Evolutionary conservation across 1,284 basidiomycete species (phyloP).

Genomic region (Malassezia japonica): DNA sequence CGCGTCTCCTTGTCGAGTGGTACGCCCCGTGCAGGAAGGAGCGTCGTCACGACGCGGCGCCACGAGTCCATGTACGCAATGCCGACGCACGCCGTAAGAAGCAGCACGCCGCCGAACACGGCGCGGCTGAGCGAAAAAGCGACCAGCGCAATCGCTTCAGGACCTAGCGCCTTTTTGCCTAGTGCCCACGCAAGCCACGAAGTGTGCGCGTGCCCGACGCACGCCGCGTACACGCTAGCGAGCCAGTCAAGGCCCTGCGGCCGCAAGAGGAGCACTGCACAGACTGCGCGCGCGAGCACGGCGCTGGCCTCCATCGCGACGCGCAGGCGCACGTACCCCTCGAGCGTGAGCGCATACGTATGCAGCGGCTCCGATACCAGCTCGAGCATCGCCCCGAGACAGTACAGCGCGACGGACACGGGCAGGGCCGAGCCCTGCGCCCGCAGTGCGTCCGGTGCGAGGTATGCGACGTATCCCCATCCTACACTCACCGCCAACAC

Average conservation of each 20-base stretch:
- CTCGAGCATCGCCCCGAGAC: conserved; percentile 33
- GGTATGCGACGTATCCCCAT: conserved; percentile 18
- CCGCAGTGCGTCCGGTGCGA: conserved; percentile 24
- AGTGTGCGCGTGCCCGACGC: no score
- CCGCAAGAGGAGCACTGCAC: conserved; percentile 18
- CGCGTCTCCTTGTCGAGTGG: background rate
- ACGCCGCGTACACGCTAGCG: background rate
- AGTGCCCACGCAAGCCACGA: conserved; percentile 10
- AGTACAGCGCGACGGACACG: conserved; percentile 29
- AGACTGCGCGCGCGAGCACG: conserved; percentile 28
- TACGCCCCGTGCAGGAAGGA: background rate
- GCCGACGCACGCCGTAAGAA: background rate
- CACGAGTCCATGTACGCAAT: background rate
- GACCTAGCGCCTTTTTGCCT: background rate
- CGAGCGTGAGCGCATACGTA: conserved; percentile 25
- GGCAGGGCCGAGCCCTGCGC: conserved; percentile 21
- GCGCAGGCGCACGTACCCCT: conserved; percentile 22
- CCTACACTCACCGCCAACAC: conserved; percentile 18
- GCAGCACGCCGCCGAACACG: conserved; percentile 19
- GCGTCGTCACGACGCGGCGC: background rate
- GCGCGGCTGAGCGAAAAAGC: conserved; percentile 39
- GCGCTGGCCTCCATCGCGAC: conserved; percentile 37
- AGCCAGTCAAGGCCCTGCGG: conserved; percentile 9
- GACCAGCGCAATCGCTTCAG: conserved; percentile 19
- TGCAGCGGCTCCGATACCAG: conserved; percentile 37